Conservation (phyloP, 495 filamentous ascomycete genomes). For the Neurospora hispaniola region DNA sequence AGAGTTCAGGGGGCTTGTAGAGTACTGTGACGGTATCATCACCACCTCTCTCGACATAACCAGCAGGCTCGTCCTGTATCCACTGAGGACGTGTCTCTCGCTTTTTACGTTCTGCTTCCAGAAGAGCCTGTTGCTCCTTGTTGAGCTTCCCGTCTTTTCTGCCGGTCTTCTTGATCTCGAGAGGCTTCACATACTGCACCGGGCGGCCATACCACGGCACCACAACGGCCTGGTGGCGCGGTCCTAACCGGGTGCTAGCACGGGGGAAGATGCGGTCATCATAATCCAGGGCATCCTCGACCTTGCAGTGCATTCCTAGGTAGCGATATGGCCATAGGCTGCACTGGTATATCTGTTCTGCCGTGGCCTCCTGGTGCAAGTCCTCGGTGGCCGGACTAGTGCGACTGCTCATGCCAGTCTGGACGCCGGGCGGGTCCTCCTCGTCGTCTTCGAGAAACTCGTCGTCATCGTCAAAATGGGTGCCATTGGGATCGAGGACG, state of each 20-base stretch:
- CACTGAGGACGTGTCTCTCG: conserved; percentile 78
- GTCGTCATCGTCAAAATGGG: conserved; percentile 19
- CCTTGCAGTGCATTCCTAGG: conserved; percentile 86
- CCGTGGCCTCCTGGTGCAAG: conserved; percentile 60
- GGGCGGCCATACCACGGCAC: conserved; percentile 72
- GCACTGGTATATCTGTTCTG: conserved; percentile 83
- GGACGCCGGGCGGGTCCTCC: conserved; percentile 66
- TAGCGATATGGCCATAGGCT: conserved; percentile 96
- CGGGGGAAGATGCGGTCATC: conserved; percentile 97
- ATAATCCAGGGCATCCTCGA: conserved; percentile 93
- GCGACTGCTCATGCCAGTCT: conserved; percentile 46
- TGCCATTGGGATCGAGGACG: conserved; percentile 28
- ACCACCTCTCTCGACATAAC: conserved; percentile 76
- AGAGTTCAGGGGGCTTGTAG: conserved; percentile 49
- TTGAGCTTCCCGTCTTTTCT: conserved; percentile 59
- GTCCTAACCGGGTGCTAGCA: conserved; percentile 84
- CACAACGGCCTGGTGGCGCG: conserved; percentile 84
- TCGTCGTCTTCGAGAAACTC: conserved; percentile 49
- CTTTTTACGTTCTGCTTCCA: conserved; percentile 69
- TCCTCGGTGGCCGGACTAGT: conserved; percentile 48
- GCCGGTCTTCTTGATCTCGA: conserved; percentile 64
- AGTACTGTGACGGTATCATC: conserved; percentile 50
- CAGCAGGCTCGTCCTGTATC: conserved; percentile 82
- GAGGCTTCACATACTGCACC: conserved; percentile 80
- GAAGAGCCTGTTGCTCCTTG: conserved; percentile 66